Conservation (phyloP, 2,329 filamentous ascomycete genomes). For the Remersonia thermophila region DNA sequence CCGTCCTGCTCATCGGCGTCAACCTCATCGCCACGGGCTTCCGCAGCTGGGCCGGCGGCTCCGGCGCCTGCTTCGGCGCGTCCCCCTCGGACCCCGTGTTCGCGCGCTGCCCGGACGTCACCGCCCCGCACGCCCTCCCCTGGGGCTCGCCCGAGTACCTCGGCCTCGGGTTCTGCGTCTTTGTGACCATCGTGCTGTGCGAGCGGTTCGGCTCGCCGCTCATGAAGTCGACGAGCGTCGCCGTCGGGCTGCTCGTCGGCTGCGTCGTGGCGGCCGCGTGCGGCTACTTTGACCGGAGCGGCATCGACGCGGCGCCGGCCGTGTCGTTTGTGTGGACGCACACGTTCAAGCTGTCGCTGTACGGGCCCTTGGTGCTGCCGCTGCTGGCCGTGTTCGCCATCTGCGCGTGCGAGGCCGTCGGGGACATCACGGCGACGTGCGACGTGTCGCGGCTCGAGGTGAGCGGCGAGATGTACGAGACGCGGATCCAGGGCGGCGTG, state of each 20-base stretch:
- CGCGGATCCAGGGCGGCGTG: constrained; percentile 66
- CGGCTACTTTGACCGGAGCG: constrained; percentile 64
- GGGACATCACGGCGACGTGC: constrained; percentile 69
- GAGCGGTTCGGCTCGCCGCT: constrained; percentile 73
- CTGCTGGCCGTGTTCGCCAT: constrained; percentile 59
- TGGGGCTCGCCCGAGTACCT: constrained; percentile 74
- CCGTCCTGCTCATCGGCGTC: constrained; percentile 57
- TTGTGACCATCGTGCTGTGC: constrained; percentile 65
- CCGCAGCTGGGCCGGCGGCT: constrained; percentile 66
- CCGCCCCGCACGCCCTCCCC: constrained; percentile 56
- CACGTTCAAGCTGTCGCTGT: constrained; percentile 60
- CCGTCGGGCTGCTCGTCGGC: constrained; percentile 60
- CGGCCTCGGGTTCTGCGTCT: constrained; percentile 69
- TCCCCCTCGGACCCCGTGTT: constrained; percentile 36
- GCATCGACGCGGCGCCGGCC: constrained; percentile 58
- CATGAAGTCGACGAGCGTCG: constrained; percentile 70
- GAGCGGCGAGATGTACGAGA: constrained; percentile 59
- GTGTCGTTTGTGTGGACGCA: constrained; percentile 69
- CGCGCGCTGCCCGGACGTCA: constrained; percentile 51
- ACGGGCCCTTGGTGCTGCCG: constrained; percentile 62
- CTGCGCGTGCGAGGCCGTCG: constrained; percentile 66
- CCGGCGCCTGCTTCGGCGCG: constrained; percentile 41
- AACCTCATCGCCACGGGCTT: constrained; percentile 60
- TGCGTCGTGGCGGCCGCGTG: constrained; percentile 68
- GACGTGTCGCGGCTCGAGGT: constrained; percentile 69